These are phyloP conservation scores for Lachnellula subtilissima DNA, from an alignment of 2,329 filamentous ascomycete species.

Conservation along the genomic window DNA sequence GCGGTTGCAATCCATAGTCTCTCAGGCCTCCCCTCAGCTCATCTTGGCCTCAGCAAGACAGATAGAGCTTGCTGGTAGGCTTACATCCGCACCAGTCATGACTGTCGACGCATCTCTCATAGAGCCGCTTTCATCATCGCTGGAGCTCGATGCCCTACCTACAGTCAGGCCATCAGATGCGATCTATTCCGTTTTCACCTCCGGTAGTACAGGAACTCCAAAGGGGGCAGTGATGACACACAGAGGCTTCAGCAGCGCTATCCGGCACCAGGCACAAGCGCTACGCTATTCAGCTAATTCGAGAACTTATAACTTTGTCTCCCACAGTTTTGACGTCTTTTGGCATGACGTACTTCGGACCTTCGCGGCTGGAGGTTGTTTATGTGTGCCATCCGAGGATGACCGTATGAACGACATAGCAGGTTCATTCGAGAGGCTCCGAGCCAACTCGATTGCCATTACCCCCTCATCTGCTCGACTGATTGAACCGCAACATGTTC, in stretches of 20 bases:
- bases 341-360: no score
- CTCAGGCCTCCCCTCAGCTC: neutral
- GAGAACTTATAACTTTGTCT: neutral
- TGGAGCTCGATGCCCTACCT: neutral
- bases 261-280: neutral
- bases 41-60: neutral
- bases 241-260: slow-evolving; percentile 3
- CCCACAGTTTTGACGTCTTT: neutral
- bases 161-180: neutral
- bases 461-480: no score
- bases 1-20: slow-evolving; percentile 9
- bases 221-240: slow-evolving; percentile 15
- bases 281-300: neutral
- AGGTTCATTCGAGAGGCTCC: no score
- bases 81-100: neutral
- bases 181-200: slow-evolving; percentile 13
- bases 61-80: neutral
- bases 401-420: no score
- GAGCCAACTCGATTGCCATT: no score
- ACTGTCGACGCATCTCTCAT: neutral
- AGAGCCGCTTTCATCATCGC: neutral
- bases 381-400: no score
- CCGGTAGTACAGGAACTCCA: slow-evolving; percentile 16
- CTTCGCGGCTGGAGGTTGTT: no score
- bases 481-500: no score